Evolutionary conservation across 306 rosid genomes (phyloP).

Genomic region (Cicer chorassanicum): DNA sequence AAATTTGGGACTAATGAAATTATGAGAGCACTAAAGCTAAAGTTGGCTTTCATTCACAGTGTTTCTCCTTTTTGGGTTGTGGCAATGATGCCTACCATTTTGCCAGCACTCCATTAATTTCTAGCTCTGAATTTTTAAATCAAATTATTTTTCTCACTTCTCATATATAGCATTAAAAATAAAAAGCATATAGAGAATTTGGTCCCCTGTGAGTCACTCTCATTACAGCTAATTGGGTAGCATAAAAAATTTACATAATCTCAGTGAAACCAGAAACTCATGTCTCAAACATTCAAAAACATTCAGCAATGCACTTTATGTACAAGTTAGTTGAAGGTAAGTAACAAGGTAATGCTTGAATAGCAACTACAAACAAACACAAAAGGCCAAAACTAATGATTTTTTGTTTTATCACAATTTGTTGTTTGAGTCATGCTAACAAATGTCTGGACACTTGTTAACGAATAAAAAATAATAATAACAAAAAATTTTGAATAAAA

Average conservation of each 20-base stretch:
- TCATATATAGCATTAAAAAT: conserved; percentile 37
- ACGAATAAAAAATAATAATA: too few species aligned
- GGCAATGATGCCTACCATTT: conserved; percentile 65
- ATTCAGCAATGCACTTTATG: conserved; percentile 38
- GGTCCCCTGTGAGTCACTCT: conserved; percentile 52
- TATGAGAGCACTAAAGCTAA: conserved; percentile 34
- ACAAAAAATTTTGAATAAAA: too few species aligned
- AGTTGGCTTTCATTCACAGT: conserved; percentile 47
- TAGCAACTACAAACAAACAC: conserved; percentile 19
- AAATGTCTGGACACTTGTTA: too few species aligned
- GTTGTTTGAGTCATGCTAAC: background rate
- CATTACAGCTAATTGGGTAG: conserved; percentile 47
- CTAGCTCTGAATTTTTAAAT: conserved; percentile 44
- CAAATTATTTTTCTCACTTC: conserved; percentile 4
- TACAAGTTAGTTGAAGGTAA: conserved; percentile 27
- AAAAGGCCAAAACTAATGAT: conserved; percentile 12
- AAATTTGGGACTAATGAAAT: background rate
- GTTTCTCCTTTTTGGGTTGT: conserved; percentile 54
- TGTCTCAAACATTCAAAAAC: conserved; percentile 43
- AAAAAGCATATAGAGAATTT: conserved; percentile 43
- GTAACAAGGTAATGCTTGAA: background rate
- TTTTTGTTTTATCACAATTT: conserved; percentile 27
- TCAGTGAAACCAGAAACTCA: conserved; percentile 43
- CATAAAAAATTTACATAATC: conserved; percentile 40
- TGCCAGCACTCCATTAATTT: conserved; percentile 47